Base-by-base conservation (phyloP, 1,139 yeast species). In the Geotrichum fermentans region DNA sequence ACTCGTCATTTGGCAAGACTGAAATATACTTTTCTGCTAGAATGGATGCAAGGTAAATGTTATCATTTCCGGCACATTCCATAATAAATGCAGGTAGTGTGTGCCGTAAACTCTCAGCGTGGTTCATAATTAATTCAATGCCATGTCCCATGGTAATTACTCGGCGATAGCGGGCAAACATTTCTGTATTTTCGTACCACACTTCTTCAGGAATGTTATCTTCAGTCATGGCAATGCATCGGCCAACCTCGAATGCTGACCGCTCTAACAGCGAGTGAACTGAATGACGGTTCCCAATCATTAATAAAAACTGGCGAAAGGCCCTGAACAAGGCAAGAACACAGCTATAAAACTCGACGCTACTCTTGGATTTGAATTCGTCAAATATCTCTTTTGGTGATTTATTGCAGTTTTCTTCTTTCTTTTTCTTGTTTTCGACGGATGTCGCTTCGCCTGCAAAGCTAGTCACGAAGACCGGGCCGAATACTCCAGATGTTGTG, bases 171-270 rank as follows among this genome's bases (percentile, higher is more conserved):
- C 34, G 29, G 13, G 39, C 24, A 29, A 35, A 29, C 32, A 28
- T n/a, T 11, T 47, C 51, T 1, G 45, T 43, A 24, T 40, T 28
- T 33, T 39, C 30, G 20, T 47, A 47, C 51, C 51, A 47, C 11
- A 29, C 46, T 2, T 34, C 47, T 28, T 38, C 41, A 11, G 36
- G 38, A 10, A 40, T 40, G 13, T 14, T 36, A 14, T 37, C 37
- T 16, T 32, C 34, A 1, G 38, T 30, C 20, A 41, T 16, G 3
- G 45, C 43, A 11, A 47, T 40, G 24, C 42, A 39, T 18, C 51
- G 37, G 14, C 51, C 51, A 17, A 47, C 38, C 18, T 43, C 44
- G 28, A 47, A 40, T 1, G 47, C 37, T 3, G 47, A 32, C 13
- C 37, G 34, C 22, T 20, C 30, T n/a, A 33, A 28, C 35, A 47